Percentiles rank a stretch among this genome's conserved stretches.
phyloP scores from a whole-genome alignment of 129 eudicot genomes.

The Tagetes erecta region DNA sequence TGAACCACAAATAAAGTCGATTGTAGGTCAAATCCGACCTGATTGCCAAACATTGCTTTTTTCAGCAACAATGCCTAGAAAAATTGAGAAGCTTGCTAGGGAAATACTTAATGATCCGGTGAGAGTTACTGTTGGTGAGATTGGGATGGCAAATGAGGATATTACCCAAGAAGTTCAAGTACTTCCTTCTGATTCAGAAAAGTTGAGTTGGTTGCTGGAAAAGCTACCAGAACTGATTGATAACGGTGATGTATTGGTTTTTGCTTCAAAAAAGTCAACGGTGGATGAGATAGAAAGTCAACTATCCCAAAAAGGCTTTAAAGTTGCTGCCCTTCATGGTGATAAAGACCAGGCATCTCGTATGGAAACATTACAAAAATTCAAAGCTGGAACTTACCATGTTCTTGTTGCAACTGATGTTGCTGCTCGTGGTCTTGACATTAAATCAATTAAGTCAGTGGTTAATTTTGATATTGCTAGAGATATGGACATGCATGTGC shows the following conservation, averaged over 20 bases:
- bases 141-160: slow-evolving; percentile 98
- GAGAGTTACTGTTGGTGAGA: slow-evolving; percentile 93
- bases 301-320: slow-evolving; percentile 64
- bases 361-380: slow-evolving; percentile 79
- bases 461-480: slow-evolving; percentile 95
- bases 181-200: slow-evolving; percentile 72
- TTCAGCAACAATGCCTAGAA: slow-evolving; percentile 98
- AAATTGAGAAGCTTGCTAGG: slow-evolving; percentile 92
- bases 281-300: slow-evolving; percentile 92
- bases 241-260: slow-evolving; percentile 85
- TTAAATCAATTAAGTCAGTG: slow-evolving; percentile 89
- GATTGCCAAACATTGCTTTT: slow-evolving; percentile 90
- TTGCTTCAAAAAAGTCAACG: slow-evolving; percentile 88
- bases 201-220: slow-evolving; percentile 81
- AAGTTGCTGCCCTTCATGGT: slow-evolving; percentile 97
- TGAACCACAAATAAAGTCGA: slow-evolving; percentile 92
- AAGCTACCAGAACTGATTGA: slow-evolving; percentile 82
- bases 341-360: slow-evolving; percentile 97
- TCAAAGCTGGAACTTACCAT: slow-evolving; percentile 79
- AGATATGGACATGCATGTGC: slow-evolving; percentile 99
- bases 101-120: slow-evolving; percentile 90
- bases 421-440: slow-evolving; percentile 99
- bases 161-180: slow-evolving; percentile 92
- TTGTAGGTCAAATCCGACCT: slow-evolving; percentile 96
- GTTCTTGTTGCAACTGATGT: slow-evolving; percentile 98